A percentile compares a stretch with the other conserved stretches of the same genome.
Conservation (phyloP, 306 rosid species). For the Inga laurina region DNA sequence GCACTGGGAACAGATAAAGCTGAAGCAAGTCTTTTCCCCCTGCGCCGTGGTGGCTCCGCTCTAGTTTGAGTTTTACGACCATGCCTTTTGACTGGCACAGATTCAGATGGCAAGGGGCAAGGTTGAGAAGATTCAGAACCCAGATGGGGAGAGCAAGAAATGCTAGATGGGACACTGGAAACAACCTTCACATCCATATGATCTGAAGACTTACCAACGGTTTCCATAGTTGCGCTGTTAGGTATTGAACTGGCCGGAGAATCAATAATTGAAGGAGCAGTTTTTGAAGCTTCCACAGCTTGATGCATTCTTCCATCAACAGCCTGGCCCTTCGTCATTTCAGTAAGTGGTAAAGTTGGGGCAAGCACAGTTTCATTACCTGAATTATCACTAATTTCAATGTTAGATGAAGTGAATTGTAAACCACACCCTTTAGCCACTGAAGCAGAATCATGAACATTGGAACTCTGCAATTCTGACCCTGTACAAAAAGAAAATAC, state of each 20-base stretch:
- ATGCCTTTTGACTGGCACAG: constrained; percentile 61
- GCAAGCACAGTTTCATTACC: constrained; percentile 35
- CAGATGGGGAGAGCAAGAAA: constrained; percentile 40
- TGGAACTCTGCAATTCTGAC: constrained; percentile 42
- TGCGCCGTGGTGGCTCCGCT: constrained; percentile 76
- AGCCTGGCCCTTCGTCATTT: constrained; percentile 40
- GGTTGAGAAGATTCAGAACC: constrained; percentile 49
- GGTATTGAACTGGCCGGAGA: constrained; percentile 46
- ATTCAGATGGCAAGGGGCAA: constrained; percentile 51
- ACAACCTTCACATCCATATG: constrained; percentile 45
- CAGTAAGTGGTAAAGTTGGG: constrained; percentile 40
- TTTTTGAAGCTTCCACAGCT: constrained; percentile 37
- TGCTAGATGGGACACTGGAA: constrained; percentile 40
- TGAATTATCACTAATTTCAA: constrained; percentile 33
- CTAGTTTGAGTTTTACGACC: constrained; percentile 79
- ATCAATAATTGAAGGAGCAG: constrained; percentile 41
- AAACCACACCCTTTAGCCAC: constrained; percentile 39
- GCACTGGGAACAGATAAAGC: constrained; percentile 45
- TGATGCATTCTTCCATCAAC: constrained; percentile 42
- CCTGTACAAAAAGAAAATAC: constrained; percentile 51
- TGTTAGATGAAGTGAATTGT: constrained; percentile 36
- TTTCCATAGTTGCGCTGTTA: constrained; percentile 38
- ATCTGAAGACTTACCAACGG: constrained; percentile 31
- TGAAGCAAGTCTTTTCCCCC: constrained; percentile 68
- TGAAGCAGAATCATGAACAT: constrained; percentile 35